Evolutionary conservation across 176 grass and related monocot genomes (phyloP), one percentile per base, ranked within the genome.

Genomic region (Aegilops sharonensis): DNA sequence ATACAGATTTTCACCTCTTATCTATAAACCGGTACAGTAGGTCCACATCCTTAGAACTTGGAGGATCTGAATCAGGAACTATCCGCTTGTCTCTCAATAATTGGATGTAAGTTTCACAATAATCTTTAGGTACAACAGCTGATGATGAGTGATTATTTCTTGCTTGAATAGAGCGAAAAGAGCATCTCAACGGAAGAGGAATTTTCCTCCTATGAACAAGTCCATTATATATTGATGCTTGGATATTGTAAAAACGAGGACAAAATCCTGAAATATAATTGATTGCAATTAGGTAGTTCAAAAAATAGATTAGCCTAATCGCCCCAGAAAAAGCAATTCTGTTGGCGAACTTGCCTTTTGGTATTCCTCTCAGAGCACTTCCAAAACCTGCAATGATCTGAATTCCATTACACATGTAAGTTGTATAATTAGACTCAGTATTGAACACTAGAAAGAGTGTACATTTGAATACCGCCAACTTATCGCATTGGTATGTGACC

Each of bases 31-130:
- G 74, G 79, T 92, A 83, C 60, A 98, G 43, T 57, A 92, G 91
- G 70, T 98, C 86, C 68, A 95, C 88, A 87, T 98, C 95, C 62
- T 90, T 84, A 82, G 81, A 72, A 78, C 81, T 89, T 75, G 95
- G 95, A 36, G 95, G 93, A 76, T 92, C 91, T 52, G 93, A 95
- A 81, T 89, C 79, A 81, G 93, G 95, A 86, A 98, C 88, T 65
- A 93, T 94, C 78, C 13, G 86, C 69, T 91, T 96, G 64, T 90
- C 91, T 75, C 88, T 93, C 64, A 91, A 78, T 84, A 91, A 89
- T 20, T 90, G 81, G 81, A 89, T 82, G 69, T 83, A 89, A 37
- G 89, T 88, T 81, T 67, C 86, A 77, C 84, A 88, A 13, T 92
- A 87, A 43, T 95, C 85, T 70, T 88, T 88, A 63, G 77, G 47